Evolutionary conservation across 768 basidiomycete species (phyloP), one percentile per base, ranked within the genome.

Genomic region (Auriscalpium vulgare): DNA sequence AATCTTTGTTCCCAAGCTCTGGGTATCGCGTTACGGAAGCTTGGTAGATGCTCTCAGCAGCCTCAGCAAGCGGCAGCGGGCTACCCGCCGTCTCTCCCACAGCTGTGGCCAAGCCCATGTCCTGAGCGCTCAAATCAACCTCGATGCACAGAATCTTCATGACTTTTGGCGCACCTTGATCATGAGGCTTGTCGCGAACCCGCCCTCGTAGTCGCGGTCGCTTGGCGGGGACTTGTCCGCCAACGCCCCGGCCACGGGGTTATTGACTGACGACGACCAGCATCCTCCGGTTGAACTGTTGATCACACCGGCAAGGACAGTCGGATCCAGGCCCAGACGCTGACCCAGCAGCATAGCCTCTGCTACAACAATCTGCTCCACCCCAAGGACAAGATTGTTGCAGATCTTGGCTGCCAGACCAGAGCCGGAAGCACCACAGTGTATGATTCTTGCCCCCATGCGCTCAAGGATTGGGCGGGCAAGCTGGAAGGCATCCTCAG

Each of bases 261-360:
- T 95, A 73, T 95, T 95, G 38, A 87, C 83, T 0, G 85, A 83
- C 23, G 85, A 84, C 14, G 90, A 78, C 90, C 91, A 92, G 65
- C 90, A 93, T 16, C 77, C 75, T 4, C 90, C 91, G 3, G 88
- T 91, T 58, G 85, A 87, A 65, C 78, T 92, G 67, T 94, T 93
- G 59, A 95, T 84, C 4, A 95, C 90, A 6, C 82, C 77, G 3
- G 92, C 87, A 19, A 95, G 78, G 35, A 93, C 74, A 9, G 77
- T 75, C 16, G 91, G 81, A 47, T 91, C 78, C 55, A 95, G 71
- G 3, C 92, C 93, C n/a, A 95, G 72, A 56, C 79, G 84, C 68
- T 83, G 78, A 4, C 93, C 93, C 10, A 95, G 76, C 5, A 94
- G 71, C 92, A 95, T 95, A 4, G 87, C 91, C 69, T 95, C 93